Percentiles rank a stretch among this genome's conserved stretches.
Conservation (phyloP, 108 stramenopile species). For the Discostella stelligeroides region DNA sequence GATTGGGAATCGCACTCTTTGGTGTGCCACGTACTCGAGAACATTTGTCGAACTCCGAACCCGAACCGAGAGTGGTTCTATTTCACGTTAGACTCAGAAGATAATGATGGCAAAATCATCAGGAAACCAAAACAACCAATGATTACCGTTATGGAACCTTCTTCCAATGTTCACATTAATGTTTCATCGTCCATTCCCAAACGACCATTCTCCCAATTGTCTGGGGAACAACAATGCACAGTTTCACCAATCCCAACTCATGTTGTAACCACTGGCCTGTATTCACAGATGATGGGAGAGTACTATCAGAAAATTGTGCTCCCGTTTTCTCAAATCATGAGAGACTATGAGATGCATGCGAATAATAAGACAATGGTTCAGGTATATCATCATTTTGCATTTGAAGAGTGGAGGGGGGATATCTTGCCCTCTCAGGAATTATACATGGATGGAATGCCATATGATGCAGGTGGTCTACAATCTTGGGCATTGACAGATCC, state of each 20-base stretch:
- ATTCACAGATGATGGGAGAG: constrained; percentile 48
- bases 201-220: not conserved
- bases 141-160: not conserved
- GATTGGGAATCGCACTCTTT: constrained; percentile 8
- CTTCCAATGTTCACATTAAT: constrained; percentile 3
- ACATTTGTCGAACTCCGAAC: constrained; percentile 8
- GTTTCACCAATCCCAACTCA: constrained; percentile 38
- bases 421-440: constrained; percentile 10
- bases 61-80: constrained; percentile 6
- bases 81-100: not conserved
- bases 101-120: too few relatives aligned
- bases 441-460: constrained; percentile 18
- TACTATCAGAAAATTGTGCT: too few relatives aligned
- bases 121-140: constrained; percentile 19
- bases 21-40: constrained; percentile 18
- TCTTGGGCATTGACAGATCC: constrained; percentile 20
- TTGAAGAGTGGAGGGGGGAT: not conserved
- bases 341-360: constrained; percentile 3
- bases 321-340: constrained; percentile 1
- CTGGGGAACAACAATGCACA: too few relatives aligned
- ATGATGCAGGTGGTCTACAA: constrained; percentile 4
- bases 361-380: constrained; percentile 13
- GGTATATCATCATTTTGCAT: constrained; percentile 11
- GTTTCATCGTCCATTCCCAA: not conserved
- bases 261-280: constrained; percentile 21